These are phyloP conservation scores for Silene latifolia DNA, from an alignment of 148 eudicot genomes.

Conservation along the genomic window DNA sequence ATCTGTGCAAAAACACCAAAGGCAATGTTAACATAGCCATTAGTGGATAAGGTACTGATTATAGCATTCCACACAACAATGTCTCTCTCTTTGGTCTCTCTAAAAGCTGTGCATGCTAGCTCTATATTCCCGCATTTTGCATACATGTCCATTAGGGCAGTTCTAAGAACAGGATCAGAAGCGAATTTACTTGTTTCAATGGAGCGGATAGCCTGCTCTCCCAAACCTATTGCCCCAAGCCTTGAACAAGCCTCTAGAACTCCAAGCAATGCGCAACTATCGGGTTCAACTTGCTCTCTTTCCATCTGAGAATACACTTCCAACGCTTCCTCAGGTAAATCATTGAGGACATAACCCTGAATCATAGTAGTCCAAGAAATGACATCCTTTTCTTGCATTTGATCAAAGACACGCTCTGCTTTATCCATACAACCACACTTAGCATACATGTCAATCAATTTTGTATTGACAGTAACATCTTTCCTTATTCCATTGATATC, in stretches of 20 bases:
- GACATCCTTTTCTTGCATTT: slow-evolving; percentile 48
- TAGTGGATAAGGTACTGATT: slow-evolving; percentile 45
- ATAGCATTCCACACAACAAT: slow-evolving; percentile 49
- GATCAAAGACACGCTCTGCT: slow-evolving; percentile 45
- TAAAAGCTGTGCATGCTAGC: slow-evolving; percentile 47
- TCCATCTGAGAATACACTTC: slow-evolving; percentile 47
- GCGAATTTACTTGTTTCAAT: slow-evolving; percentile 31
- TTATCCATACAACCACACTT: slow-evolving; percentile 45
- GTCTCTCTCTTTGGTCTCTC: slow-evolving; percentile 47
- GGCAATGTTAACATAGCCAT: slow-evolving; percentile 40
- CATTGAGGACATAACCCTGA: slow-evolving; percentile 59
- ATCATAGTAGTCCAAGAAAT: slow-evolving; percentile 62
- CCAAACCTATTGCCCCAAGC: slow-evolving; percentile 48
- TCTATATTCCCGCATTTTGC: slow-evolving; percentile 53
- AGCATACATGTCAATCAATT: slow-evolving; percentile 50
- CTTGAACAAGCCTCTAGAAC: slow-evolving; percentile 57
- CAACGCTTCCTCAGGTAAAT: slow-evolving; percentile 49
- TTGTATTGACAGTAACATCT: slow-evolving; percentile 41
- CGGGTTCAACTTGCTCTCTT: slow-evolving; percentile 35
- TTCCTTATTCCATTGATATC: slow-evolving; percentile 32
- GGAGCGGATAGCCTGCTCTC: slow-evolving; percentile 36
- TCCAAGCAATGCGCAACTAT: slow-evolving; percentile 40
- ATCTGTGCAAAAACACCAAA: slow-evolving; percentile 47
- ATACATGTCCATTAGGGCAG: slow-evolving; percentile 63
- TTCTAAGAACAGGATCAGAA: slow-evolving; percentile 39